Conservation (phyloP, 1,139 yeast genomes). For the Scheffersomyces segobiensis region DNA sequence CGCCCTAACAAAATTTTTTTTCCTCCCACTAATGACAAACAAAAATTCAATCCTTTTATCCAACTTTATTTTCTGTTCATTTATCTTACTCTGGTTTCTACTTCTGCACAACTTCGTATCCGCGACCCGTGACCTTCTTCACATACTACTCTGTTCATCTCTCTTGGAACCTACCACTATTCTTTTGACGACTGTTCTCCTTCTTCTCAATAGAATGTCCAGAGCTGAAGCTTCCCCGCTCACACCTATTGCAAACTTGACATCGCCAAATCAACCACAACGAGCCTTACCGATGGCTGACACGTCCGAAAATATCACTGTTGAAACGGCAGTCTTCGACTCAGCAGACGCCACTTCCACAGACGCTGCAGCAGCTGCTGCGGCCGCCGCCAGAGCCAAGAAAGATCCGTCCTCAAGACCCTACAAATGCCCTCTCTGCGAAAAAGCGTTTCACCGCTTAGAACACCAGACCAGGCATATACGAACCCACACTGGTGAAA, state of each 20-base stretch:
- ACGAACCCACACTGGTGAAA: constrained; percentile 70
- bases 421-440: constrained; percentile 60
- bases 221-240: not conserved
- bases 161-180: not conserved
- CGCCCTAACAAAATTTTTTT: not conserved
- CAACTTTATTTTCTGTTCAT: not conserved
- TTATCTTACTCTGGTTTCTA: not conserved
- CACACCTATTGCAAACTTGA: not conserved
- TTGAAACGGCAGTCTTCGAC: not conserved
- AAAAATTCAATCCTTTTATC: not conserved
- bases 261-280: not conserved
- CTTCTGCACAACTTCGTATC: not conserved
- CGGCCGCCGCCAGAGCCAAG: constrained; percentile 8
- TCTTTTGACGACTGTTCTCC: not conserved
- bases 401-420: constrained; percentile 38
- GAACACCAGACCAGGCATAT: constrained; percentile 75
- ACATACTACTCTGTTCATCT: not conserved
- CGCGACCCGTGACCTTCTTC: not conserved
- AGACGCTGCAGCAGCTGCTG: not conserved
- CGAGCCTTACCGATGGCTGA: not conserved
- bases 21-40: not conserved
- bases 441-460: constrained; percentile 60
- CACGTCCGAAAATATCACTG: not conserved
- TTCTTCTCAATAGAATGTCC: not conserved
- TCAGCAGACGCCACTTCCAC: not conserved